Base-by-base conservation (phyloP, 352 stramenopile species). In the Aphanomyces stellatus region DNA sequence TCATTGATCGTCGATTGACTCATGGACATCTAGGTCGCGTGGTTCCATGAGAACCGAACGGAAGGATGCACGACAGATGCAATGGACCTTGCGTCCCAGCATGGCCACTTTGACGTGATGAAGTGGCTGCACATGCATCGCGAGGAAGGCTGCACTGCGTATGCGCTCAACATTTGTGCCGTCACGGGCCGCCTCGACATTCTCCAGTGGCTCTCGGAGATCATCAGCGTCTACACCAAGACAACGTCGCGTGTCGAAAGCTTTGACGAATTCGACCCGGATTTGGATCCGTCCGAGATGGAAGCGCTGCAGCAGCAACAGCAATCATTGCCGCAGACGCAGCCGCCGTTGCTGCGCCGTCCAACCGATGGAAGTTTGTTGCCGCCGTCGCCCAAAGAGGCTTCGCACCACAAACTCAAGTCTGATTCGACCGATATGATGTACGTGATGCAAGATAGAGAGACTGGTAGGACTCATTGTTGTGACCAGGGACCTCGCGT, bases 101-200 rank as follows among this genome's bases (percentile, higher is more conserved):
- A 76, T 34, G 70, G 70, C 2, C 70, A 78, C 49, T 55, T 76
- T 42, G 61, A 69, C 28, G 51, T 76, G 17, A 61, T 76, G 19
- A 60, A 74, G 62, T 78, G 73, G 73, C 64, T 78, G 8, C 69
- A 77, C 24, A 41, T 70, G 34, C 17, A 62, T 27, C 62, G 62
- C 10, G 33, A 51, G 19, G 62, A 69, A 37, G 62, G 62, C 25
- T 69, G 62, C 51, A 48, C 53, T 8, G 30, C 17, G 17, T 46
- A 62, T n/a, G 53, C 30, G 19, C 34, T 62, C 24, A 46, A 62
- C 53, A 30, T 62, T 46, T 56, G 48, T 13, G 63, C 63, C 30
- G 43, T 63, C n/a, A 55, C 48, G 5, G 63, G 63, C n/a, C 63
- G 61, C 4, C 63, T 70, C 31, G 51, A 70, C n/a, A 65, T 70